Conservation (phyloP, 371 early-diverging fungal genomes). For the Chytridiales sp. region DNA sequence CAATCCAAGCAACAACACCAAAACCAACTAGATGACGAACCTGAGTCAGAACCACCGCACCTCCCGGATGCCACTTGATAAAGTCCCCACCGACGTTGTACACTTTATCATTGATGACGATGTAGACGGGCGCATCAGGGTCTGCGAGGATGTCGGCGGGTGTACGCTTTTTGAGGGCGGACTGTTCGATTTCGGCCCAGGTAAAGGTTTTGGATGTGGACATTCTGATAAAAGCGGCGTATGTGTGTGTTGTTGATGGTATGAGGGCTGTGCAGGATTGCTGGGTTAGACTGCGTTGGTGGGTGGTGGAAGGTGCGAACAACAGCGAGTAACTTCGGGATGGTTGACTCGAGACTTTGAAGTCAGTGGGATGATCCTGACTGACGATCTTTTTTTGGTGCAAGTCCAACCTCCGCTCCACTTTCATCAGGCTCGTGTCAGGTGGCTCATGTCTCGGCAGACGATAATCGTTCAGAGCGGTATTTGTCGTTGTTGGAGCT, state of each 20-base stretch:
- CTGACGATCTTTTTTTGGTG: too few species aligned
- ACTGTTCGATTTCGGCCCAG: constrained; percentile 42
- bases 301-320: neutral
- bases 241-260: neutral
- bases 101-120: constrained; percentile 79
- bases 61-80: constrained; percentile 83
- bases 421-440: too few species aligned
- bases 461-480: too few species aligned
- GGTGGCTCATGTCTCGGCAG: too few species aligned
- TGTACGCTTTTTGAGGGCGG: constrained; percentile 27
- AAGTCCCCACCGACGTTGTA: constrained; percentile 83
- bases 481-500: too few species aligned
- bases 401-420: too few species aligned
- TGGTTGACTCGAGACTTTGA: too few species aligned
- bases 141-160: constrained; percentile 7
- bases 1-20: too few species aligned
- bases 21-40: constrained; percentile 2
- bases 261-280: neutral
- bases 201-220: constrained; percentile 24
- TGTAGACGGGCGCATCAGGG: constrained; percentile 40
- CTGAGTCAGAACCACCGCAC: constrained; percentile 41
- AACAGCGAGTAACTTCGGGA: too few species aligned
- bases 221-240: neutral
- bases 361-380: too few species aligned
- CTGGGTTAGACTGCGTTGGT: neutral